These are phyloP conservation scores for Camelina laxa DNA, from an alignment of 345 rosid genomes.

Conservation along the genomic window DNA sequence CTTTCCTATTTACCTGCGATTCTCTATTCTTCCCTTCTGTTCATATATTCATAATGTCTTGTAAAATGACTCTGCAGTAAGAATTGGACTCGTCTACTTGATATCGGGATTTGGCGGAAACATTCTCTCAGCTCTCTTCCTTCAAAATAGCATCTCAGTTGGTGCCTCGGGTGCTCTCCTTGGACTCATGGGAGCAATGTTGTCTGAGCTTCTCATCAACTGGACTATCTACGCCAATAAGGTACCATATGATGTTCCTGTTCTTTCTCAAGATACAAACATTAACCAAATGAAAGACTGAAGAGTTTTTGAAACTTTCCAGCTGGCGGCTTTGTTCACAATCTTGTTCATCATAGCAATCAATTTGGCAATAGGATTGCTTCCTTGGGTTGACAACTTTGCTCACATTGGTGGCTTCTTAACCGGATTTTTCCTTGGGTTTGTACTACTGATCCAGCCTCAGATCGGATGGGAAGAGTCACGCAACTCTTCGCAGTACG, in stretches of 20 bases:
- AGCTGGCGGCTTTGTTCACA: conserved; percentile 68
- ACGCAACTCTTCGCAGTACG: conserved; percentile 51
- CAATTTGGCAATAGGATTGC: conserved; percentile 77
- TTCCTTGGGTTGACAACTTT: conserved; percentile 94
- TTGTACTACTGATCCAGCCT: conserved; percentile 66
- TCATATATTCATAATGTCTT: neutral
- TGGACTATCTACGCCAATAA: conserved; percentile 91
- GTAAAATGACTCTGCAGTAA: conserved; percentile 49
- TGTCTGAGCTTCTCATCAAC: conserved; percentile 91
- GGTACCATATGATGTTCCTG: conserved; percentile 44
- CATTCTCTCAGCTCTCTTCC: conserved; percentile 75
- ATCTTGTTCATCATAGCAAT: conserved; percentile 64
- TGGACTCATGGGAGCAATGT: conserved; percentile 95
- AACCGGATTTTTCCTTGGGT: conserved; percentile 72
- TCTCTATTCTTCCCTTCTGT: neutral
- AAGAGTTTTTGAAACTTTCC: conserved; percentile 16
- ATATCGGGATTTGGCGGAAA: conserved; percentile 84
- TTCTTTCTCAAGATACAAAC: conserved; percentile 8
- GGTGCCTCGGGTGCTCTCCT: conserved; percentile 99
- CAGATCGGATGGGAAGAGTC: conserved; percentile 76
- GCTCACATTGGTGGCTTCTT: conserved; percentile 91
- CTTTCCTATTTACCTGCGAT: neutral
- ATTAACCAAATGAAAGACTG: conserved; percentile 2
- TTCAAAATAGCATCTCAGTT: conserved; percentile 67
- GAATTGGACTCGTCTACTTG: conserved; percentile 74